A percentile compares a stretch with the other conserved stretches of the same genome.
Evolutionary conservation across 257 asterid genomes (phyloP).

Genomic region (Solanum commersonii): DNA sequence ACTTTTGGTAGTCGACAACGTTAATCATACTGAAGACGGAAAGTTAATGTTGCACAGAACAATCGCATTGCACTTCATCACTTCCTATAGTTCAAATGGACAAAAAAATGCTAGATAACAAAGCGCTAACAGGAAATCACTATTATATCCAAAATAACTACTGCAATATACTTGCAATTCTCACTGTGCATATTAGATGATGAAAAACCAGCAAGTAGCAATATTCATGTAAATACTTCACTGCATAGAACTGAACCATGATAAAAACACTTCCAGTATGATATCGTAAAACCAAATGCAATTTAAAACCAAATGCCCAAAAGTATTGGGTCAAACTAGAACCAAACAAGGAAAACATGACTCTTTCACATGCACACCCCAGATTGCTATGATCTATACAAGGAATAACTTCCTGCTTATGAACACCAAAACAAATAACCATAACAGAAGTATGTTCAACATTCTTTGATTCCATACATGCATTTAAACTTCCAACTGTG

Average conservation of each 20-base stretch:
- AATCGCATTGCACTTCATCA: not conserved
- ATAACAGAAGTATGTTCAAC: not conserved
- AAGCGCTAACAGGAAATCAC: not conserved
- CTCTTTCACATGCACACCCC: not conserved
- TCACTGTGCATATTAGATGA: not conserved
- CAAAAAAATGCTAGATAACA: not conserved
- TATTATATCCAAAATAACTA: not conserved
- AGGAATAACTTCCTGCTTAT: slow-evolving; percentile 15
- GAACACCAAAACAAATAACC: slow-evolving; percentile 17
- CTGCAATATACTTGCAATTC: not conserved
- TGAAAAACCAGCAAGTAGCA: not conserved
- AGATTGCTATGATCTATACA: slow-evolving; percentile 37
- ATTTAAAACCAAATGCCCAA: not conserved
- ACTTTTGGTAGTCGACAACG: not conserved
- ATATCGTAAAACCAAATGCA: not conserved
- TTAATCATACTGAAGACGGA: not conserved
- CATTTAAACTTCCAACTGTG: slow-evolving; percentile 31
- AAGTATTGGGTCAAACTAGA: not conserved
- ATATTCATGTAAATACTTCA: not conserved
- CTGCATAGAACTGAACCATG: not conserved
- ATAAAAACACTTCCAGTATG: not conserved
- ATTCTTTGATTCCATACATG: not conserved
- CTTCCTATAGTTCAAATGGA: not conserved
- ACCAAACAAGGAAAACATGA: slow-evolving; percentile 3
- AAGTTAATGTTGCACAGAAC: not conserved